phyloP scores from a whole-genome alignment of 176 grass and related monocot species.

The Alloteropsis semialata region DNA sequence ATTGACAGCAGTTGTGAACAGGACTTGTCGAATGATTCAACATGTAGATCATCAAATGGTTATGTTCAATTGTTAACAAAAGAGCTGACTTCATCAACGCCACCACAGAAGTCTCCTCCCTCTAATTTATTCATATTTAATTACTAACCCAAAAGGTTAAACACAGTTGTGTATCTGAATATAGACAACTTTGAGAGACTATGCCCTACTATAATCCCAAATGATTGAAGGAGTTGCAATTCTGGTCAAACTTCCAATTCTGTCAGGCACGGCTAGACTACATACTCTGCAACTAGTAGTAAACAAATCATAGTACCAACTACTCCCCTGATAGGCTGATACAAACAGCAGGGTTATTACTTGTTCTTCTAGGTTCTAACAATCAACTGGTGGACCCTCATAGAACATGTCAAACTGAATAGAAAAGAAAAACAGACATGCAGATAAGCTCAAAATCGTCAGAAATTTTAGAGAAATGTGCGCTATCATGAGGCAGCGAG shows the following conservation, averaged over 20 bases:
- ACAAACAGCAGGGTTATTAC: neutral
- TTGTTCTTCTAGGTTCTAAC: neutral
- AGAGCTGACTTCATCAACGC: neutral
- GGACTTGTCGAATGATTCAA: neutral
- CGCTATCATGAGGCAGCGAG: neutral
- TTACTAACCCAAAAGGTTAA: neutral
- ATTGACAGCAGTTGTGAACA: constrained; percentile 1
- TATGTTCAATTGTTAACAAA: neutral
- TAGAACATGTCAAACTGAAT: neutral
- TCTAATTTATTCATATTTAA: neutral
- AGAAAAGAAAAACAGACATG: neutral
- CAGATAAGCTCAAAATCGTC: neutral
- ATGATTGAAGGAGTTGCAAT: neutral
- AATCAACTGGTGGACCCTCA: too few relatives aligned
- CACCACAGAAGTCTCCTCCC: neutral
- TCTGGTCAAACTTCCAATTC: neutral
- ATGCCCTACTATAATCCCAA: neutral
- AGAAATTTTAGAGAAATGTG: neutral
- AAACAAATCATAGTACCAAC: neutral
- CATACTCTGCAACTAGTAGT: constrained; percentile 3
- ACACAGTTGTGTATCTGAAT: neutral
- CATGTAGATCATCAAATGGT: constrained; percentile 14
- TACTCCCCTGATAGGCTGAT: neutral
- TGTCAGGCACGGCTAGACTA: neutral
- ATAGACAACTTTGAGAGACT: neutral